Base-by-base conservation (phyloP, 495 filamentous ascomycete genomes). In the Penicillium paxilli region DNA sequence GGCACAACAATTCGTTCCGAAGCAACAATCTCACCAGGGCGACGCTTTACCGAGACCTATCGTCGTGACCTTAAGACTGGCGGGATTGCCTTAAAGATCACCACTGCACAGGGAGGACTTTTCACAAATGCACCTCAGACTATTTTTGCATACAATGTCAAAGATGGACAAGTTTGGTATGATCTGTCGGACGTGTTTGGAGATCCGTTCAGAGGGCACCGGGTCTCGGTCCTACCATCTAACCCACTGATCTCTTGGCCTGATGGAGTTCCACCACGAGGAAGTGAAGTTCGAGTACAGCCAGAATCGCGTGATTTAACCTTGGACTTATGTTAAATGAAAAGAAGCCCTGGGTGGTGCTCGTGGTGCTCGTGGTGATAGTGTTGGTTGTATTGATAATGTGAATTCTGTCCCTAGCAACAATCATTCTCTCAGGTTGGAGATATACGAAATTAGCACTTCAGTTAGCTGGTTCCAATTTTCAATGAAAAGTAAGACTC, bases 101-200 rank as follows among this genome's bases (percentile, higher is more conserved):
- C 79, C 28, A 72, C 60, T 6, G 53, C 60, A 10, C 8, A 59
- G 16, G 63, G 81, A 56, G 82, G 82, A 17, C 68, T 85, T 25
- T 81, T 75, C 59, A 68, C 49, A 33, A 77, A 75, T 49, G 61
- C 74, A 4, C 73, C 82, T 6, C 64, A 79, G 72, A 78, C 75
- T 23, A 67, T 80, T 44, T 83, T 82, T 51, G 78, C 80, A 10
- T 84, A 83, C 58, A 80, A 74, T 49, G 61, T 83, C 12, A 72
- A 70, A 14, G 54, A 35, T 12, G 30, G 35, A 1, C 60, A 65
- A 2, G 68, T 86, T 26, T 86, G 80, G 80, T 85, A 83, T 54
- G 80, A 83, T 60, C 63, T 85, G 33, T 75, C 71, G 17, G 75
- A 81, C 64, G 77, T 85, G 5, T 81, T 81, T 56, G 83, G 83